Evolutionary conservation across 306 rosid genomes (phyloP).

Genomic region (Fragaria nilgerrensis): DNA sequence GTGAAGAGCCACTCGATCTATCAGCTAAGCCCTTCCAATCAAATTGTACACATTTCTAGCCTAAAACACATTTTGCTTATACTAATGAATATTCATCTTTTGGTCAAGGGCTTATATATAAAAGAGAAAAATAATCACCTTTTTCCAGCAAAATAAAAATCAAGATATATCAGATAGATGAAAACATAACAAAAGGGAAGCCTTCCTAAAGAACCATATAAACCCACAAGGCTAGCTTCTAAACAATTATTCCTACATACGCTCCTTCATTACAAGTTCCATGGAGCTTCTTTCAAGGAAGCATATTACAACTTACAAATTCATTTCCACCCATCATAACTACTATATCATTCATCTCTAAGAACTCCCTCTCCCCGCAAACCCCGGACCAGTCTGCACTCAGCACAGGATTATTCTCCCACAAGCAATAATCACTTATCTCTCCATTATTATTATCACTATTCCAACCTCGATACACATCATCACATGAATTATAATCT

Average conservation of each 20-base stretch:
- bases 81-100: no score
- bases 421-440: background rate
- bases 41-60: no score
- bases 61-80: no score
- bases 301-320: background rate
- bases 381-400: background rate
- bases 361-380: conserved; percentile 7
- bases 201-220: background rate
- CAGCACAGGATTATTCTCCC: background rate
- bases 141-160: background rate
- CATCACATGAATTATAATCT: background rate
- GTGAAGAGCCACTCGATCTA: no score
- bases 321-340: conserved; percentile 12
- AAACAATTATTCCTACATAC: background rate
- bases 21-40: no score
- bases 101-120: no score
- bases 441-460: background rate
- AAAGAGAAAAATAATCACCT: background rate
- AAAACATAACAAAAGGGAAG: background rate
- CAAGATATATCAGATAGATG: background rate
- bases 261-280: conserved; percentile 6
- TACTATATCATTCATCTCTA: conserved; percentile 13
- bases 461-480: background rate
- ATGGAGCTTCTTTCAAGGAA: conserved; percentile 9
- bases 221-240: background rate